Base-by-base conservation (phyloP, 805 yeast species). In the Lachancea quebecensis region DNA sequence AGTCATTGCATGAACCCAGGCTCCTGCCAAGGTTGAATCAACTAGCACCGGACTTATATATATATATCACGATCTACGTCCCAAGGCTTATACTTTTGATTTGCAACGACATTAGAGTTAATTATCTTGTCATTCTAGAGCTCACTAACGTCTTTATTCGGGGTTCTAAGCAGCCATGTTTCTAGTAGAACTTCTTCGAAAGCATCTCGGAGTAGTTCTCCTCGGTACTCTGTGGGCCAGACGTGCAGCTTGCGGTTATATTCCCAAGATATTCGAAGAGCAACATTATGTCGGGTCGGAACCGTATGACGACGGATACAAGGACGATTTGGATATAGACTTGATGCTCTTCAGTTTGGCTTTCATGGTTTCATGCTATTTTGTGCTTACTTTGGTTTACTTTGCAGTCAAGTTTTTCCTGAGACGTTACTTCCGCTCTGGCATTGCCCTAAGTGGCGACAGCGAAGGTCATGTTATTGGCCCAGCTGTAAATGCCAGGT, bases 281-380 rank as follows among this genome's bases (percentile, higher is more conserved):
- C 38, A 43, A 28, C 31, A 15, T 11, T 43, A 38, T 28, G 31
- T 28, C 39, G 38, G 27, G 8, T 34, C 42, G 9, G 36, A 17
- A 17, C 46, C 38, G 18, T 43, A 43, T 39, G 43, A 35, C 7
- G 43, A 35, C 27, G 47, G 33, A 15, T 18, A 18, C 14, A 54
- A 51, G 31, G 58, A 55, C 14, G 60, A 54, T 29, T 45, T 54
- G 37, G 60, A 57, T 43, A 42, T 58, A 35, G 56, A 50, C 44
- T 39, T 58, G 9, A 52, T 60, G 52, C 16, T 58, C 15, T 56
- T 55, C 41, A 52, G 60, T 11, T 51, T 60, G 51, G 36, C 56
- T 15, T 50, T 54, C 37, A 48, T 56, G 50, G 14, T 56, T 2
- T 11, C 48, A 7, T 45, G 52, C 10, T 50, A 54, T 31, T 10